Percentiles rank a stretch among this genome's conserved stretches.
phyloP scores from a whole-genome alignment of 768 basidiomycete genomes.

The Calocera viscosa region DNA sequence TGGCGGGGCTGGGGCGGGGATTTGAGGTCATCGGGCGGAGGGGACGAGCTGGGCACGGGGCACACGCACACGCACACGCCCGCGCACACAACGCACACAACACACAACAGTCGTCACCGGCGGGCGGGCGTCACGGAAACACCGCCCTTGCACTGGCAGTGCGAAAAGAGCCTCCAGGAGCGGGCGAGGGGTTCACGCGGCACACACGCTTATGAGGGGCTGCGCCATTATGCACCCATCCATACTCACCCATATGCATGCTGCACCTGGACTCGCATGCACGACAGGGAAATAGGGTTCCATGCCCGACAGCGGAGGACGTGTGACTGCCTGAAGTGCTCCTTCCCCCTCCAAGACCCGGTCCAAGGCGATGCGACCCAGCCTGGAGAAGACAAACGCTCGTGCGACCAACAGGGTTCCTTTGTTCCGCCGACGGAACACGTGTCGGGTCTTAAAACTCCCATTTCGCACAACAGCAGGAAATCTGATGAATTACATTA shows the following conservation, averaged over 20 bases:
- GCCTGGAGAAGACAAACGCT: not conserved
- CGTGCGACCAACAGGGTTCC: constrained; percentile 3
- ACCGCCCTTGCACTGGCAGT: not conserved
- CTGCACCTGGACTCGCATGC: no score
- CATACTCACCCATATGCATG: no score
- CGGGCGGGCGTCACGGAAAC: no score
- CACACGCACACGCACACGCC: not conserved
- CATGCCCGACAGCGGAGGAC: not conserved
- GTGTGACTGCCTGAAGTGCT: not conserved
- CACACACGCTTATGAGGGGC: constrained; percentile 1
- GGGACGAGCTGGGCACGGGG: not conserved
- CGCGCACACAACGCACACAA: not conserved
- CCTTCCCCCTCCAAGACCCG: not conserved
- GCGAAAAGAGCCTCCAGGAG: not conserved
- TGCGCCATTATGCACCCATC: no score
- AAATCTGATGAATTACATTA: not conserved
- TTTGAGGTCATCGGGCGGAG: not conserved
- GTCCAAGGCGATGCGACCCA: not conserved
- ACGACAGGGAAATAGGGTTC: not conserved
- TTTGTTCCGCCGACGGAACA: constrained; percentile 4
- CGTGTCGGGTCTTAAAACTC: not conserved
- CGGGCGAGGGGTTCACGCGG: constrained; percentile 8
- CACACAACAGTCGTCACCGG: not conserved
- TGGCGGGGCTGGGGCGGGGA: not conserved
- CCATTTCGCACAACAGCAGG: not conserved